Percentiles rank a stretch among this genome's conserved stretches.
Evolutionary conservation across 306 rosid species (phyloP).

Genomic region (Vigna mungo): DNA sequence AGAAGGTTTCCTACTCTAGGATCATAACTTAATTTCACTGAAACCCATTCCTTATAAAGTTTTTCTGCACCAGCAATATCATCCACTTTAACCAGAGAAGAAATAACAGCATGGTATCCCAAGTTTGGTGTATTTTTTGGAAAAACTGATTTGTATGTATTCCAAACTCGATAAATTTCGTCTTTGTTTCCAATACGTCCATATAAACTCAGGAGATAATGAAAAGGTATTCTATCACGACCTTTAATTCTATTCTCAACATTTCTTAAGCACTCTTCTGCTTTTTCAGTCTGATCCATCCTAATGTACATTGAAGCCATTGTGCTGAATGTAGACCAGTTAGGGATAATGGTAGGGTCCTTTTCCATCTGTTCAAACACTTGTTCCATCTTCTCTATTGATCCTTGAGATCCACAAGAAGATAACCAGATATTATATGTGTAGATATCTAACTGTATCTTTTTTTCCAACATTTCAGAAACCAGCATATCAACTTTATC

Average conservation of each 20-base stretch:
- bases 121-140: conserved; percentile 78
- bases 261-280: conserved; percentile 79
- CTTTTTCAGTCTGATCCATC: conserved; percentile 75
- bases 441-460: conserved; percentile 75
- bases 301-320: conserved; percentile 90
- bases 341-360: conserved; percentile 73
- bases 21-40: conserved; percentile 66
- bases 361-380: conserved; percentile 78
- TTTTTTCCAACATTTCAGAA: conserved; percentile 80
- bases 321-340: conserved; percentile 92
- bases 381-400: conserved; percentile 77
- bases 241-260: conserved; percentile 82
- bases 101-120: conserved; percentile 85
- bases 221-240: conserved; percentile 85
- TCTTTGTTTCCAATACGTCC: conserved; percentile 81
- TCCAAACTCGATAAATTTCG: conserved; percentile 89
- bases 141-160: conserved; percentile 66
- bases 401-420: conserved; percentile 78
- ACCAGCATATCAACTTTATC: conserved; percentile 74
- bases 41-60: conserved; percentile 81
- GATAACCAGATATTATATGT: conserved; percentile 95
- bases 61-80: conserved; percentile 85
- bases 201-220: conserved; percentile 85
- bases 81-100: conserved; percentile 74
- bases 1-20: conserved; percentile 86